Percentiles rank a stretch among this genome's conserved stretches.
phyloP scores from a whole-genome alignment of 2,329 filamentous ascomycete genomes.

The Cercospora brassicicola region DNA sequence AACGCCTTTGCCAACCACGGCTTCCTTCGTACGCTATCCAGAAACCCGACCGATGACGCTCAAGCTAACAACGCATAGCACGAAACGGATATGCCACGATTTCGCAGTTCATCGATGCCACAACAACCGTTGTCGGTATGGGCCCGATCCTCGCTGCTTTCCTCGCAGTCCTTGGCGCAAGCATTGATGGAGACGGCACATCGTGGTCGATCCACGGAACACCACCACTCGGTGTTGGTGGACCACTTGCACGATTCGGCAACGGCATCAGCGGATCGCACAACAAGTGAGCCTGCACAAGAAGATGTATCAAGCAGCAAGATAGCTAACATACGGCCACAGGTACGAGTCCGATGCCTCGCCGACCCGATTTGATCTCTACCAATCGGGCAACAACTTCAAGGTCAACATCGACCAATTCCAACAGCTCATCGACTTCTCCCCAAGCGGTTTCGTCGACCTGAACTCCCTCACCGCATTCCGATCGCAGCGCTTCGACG shows the following conservation, averaged over 20 bases:
- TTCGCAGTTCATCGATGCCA: slow-evolving; percentile 34
- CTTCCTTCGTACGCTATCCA: neutral
- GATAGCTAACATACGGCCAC: neutral
- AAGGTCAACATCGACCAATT: slow-evolving; percentile 31
- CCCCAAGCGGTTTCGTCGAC: slow-evolving; percentile 25
- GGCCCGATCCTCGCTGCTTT: slow-evolving; percentile 34
- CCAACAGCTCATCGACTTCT: slow-evolving; percentile 33
- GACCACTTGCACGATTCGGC: slow-evolving; percentile 10
- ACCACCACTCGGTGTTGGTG: slow-evolving; percentile 18
- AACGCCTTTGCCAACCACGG: slow-evolving; percentile 34
- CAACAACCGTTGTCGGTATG: slow-evolving; percentile 39
- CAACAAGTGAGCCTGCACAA: slow-evolving; percentile 31
- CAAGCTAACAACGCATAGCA: neutral
- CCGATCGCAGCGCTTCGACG: slow-evolving; percentile 26
- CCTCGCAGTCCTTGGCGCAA: slow-evolving; percentile 22
- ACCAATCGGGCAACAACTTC: slow-evolving; percentile 35
- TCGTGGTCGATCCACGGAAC: slow-evolving; percentile 28
- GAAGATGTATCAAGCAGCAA: neutral
- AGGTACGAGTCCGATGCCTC: slow-evolving; percentile 41
- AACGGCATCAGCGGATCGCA: slow-evolving; percentile 33
- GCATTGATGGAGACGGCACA: slow-evolving; percentile 21
- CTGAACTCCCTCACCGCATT: slow-evolving; percentile 23
- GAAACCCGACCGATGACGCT: neutral
- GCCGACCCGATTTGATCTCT: slow-evolving; percentile 39
- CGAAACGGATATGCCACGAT: slow-evolving; percentile 38